Evolutionary conservation across 768 basidiomycete species (phyloP).

Genomic region (Tremella yokohamensis): DNA sequence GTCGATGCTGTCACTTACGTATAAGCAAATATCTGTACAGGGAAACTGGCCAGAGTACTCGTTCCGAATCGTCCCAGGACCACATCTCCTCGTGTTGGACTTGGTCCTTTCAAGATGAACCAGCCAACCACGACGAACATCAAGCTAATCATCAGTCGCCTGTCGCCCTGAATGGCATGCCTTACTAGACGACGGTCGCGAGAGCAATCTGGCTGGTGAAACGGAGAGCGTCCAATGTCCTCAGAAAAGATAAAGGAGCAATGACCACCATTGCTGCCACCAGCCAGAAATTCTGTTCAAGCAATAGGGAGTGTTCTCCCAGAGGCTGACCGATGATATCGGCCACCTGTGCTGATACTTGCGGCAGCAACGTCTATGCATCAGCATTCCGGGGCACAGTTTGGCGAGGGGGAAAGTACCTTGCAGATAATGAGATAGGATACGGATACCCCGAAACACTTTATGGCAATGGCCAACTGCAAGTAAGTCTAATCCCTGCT

Average conservation of each 20-base stretch:
- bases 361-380: conserved; percentile 80
- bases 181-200: conserved; percentile 74
- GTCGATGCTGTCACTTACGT: conserved; percentile 23
- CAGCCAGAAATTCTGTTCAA: conserved; percentile 74
- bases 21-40: conserved; percentile 61
- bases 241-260: conserved; percentile 76
- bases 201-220: conserved; percentile 89
- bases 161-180: not conserved
- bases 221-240: conserved; percentile 75
- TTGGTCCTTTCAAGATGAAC: conserved; percentile 42
- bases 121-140: conserved; percentile 50
- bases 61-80: conserved; percentile 38
- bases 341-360: conserved; percentile 76
- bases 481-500: not conserved
- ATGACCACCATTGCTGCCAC: conserved; percentile 66
- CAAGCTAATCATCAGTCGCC: conserved; percentile 27
- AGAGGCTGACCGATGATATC: conserved; percentile 69
- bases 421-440: conserved; percentile 60
- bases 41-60: conserved; percentile 61
- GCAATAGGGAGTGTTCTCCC: conserved; percentile 42
- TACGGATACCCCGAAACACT: conserved; percentile 94
- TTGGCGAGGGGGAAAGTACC: conserved; percentile 25
- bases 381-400: not conserved
- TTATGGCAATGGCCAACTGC: conserved; percentile 76
- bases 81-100: conserved; percentile 42